phyloP scores from a whole-genome alignment of 306 rosid genomes.

The Fragaria nilgerrensis region DNA sequence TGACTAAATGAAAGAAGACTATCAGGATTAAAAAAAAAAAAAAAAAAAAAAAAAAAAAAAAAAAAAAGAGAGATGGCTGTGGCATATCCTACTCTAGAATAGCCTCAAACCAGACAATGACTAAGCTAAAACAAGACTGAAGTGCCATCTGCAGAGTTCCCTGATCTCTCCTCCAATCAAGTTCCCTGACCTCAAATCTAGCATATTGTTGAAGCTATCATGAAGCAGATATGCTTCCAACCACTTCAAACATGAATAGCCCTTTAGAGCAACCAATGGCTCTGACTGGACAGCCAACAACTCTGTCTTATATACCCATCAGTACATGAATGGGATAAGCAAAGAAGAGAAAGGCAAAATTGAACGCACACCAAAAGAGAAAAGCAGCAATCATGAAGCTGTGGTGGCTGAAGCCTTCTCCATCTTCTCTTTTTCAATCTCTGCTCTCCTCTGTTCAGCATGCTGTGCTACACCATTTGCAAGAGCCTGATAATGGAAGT shows the following conservation, averaged over 20 bases:
- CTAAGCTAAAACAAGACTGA: conserved; percentile 28
- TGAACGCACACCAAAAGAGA: conserved; percentile 26
- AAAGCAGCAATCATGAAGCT: conserved; percentile 41
- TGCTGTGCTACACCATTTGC: conserved; percentile 90
- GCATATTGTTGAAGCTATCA: conserved; percentile 29
- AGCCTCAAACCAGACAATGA: conserved; percentile 27
- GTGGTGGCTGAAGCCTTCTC: conserved; percentile 70
- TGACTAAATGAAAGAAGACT: conserved; percentile 15
- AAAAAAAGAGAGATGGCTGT: conserved; percentile 9
- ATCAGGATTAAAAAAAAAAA: neutral
- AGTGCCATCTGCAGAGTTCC: conserved; percentile 31
- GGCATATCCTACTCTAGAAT: conserved; percentile 29
- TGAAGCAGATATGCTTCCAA: conserved; percentile 29
- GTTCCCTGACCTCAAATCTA: conserved; percentile 26
- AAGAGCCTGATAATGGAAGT: conserved; percentile 83
- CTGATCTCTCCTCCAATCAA: neutral
- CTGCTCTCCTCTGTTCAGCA: conserved; percentile 83
- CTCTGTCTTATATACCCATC: conserved; percentile 35
- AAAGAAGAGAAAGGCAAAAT: conserved; percentile 42
- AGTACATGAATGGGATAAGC: conserved; percentile 39
- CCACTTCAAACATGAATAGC: conserved; percentile 43
- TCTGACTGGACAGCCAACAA: conserved; percentile 41
- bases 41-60: neutral
- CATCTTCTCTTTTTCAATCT: conserved; percentile 76
- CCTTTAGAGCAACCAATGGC: conserved; percentile 42